Base-by-base conservation (phyloP, 805 yeast species). In the Saturnispora hagleri region DNA sequence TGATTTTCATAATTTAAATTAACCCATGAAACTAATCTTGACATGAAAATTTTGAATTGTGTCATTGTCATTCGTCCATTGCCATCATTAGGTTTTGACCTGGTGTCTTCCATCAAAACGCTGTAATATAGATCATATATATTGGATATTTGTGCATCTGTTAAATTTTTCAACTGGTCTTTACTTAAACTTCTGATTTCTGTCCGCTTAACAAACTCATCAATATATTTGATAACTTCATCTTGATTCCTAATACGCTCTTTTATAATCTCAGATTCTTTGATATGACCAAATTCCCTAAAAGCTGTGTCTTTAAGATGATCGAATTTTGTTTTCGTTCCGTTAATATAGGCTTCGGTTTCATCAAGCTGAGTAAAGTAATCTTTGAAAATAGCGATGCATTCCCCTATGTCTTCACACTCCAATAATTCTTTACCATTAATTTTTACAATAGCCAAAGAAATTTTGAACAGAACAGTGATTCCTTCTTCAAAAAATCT, bases 401-500 rank as follows among this genome's bases (percentile, higher is more conserved):
- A 89, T 57, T 84, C 80, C 2, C 98, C 98, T 64, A 93, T 98
- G 69, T 93, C 99, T 57, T 81, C 86, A 10, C 90, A 82, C 52
- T 77, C 73, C 46, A 93, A 67, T 7, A 93, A 71, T 54, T 80
- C 84, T 58, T 89, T 97, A 1, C 96, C 97, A 60, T 90, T 91
- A 26, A 91, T 74, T 57, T 89, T 80, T 47, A 93, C 69, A n/a
- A 93, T 79, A 0, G 97, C 99, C 53, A 93, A 71, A 0, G 96
- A 95, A 7, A 93, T 90, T 68, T 93, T 98, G 64, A 93, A 95
- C 24, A 93, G 70, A 0, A 93, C 84, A 57, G 82, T 82, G 2
- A 96, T 82, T 0, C 99, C 99, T 65, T 89, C 89, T 52, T 87
- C 73, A 65, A 93, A 86, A 62, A 93, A 84, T 22, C 89, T 84